Percentiles rank a stretch among this genome's conserved stretches.
phyloP scores from a whole-genome alignment of 805 yeast species.

The Metschnikowia borealis region DNA sequence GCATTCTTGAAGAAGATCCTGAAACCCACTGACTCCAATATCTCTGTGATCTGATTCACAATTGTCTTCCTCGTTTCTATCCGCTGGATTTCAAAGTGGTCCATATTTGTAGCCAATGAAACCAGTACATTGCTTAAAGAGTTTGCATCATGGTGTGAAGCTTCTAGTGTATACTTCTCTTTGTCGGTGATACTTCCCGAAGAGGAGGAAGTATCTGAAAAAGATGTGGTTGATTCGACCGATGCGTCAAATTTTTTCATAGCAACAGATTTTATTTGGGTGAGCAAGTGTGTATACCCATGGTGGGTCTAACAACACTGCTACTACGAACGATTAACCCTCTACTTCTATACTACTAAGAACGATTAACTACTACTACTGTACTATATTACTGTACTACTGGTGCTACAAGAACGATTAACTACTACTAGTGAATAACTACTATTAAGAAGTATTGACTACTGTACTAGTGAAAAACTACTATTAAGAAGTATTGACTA shows the following conservation, averaged over 20 bases:
- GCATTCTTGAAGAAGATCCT: slow-evolving; percentile 12
- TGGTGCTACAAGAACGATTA: too few relatives aligned
- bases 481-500: too few relatives aligned
- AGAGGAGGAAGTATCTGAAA: background rate
- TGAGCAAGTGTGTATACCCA: too few relatives aligned
- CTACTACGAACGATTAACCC: too few relatives aligned
- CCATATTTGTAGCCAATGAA: background rate
- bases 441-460: too few relatives aligned
- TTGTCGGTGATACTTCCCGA: background rate
- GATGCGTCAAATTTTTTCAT: background rate
- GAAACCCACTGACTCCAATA: slow-evolving; percentile 10
- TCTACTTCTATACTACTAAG: too few relatives aligned
- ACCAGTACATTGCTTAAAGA: background rate
- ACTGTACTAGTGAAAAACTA: too few relatives aligned
- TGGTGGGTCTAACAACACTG: too few relatives aligned
- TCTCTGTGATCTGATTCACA: slow-evolving; percentile 19
- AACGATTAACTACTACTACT: too few relatives aligned
- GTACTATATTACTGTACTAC: too few relatives aligned
- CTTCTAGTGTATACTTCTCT: background rate
- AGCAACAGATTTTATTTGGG: background rate
- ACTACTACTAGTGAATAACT: too few relatives aligned
- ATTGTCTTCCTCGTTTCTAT: slow-evolving; percentile 30
- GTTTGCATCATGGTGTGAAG: background rate
- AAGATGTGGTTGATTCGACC: background rate
- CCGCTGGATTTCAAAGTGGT: slow-evolving; percentile 27